Percentiles rank a stretch among this genome's conserved stretches.
Conservation (phyloP, 177 flowering plant species). For the Vitis hybrid region DNA sequence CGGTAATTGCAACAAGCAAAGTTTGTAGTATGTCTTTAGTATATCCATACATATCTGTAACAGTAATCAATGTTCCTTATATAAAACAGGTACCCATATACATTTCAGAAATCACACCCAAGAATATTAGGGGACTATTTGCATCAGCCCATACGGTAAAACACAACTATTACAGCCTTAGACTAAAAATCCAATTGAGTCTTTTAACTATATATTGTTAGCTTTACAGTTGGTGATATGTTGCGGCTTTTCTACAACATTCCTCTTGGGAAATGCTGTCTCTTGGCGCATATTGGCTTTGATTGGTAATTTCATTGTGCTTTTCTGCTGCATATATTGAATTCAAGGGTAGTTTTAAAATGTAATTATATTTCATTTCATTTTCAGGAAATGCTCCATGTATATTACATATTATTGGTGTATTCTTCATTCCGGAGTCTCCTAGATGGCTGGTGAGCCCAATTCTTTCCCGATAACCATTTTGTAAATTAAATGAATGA, state of each 20-base stretch:
- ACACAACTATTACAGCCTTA: not conserved
- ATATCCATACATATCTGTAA: too few species aligned
- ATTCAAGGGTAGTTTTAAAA: not conserved
- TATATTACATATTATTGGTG: conserved; percentile 31
- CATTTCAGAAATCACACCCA: conserved; percentile 78
- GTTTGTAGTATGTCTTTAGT: too few species aligned
- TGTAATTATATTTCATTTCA: not conserved
- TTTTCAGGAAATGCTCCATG: conserved; percentile 38
- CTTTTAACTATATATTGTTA: not conserved
- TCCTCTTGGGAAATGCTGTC: conserved; percentile 49
- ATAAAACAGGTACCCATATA: conserved; percentile 57
- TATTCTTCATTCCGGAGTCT: conserved; percentile 46
- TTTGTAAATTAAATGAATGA: not conserved
- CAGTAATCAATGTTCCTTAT: not conserved
- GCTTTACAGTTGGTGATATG: conserved; percentile 53
- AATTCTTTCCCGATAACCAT: not conserved
- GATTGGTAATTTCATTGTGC: conserved; percentile 40
- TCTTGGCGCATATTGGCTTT: conserved; percentile 71
- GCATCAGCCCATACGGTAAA: conserved; percentile 51
- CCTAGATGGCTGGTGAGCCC: conserved; percentile 46
- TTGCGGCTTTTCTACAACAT: conserved; percentile 46
- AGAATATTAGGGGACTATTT: conserved; percentile 55
- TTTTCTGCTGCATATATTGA: not conserved
- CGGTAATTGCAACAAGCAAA: conserved; percentile 31
- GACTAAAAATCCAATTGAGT: not conserved